Evolutionary conservation across 1,284 basidiomycete species (phyloP).

Genomic region (Marasmius sp.): DNA sequence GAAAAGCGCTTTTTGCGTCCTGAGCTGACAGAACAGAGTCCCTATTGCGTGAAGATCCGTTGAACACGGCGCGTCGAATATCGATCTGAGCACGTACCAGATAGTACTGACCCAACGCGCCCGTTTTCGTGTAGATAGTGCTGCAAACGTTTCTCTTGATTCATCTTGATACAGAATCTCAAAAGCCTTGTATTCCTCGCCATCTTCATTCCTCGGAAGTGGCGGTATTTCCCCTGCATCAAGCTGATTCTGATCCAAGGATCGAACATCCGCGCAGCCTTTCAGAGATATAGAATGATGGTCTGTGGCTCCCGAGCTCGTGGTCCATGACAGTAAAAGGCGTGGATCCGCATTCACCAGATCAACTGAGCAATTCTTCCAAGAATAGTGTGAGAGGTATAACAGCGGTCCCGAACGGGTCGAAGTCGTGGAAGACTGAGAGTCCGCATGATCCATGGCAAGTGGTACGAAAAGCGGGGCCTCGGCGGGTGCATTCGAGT

Average conservation of each 20-base stretch:
- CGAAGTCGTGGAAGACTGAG: constrained; percentile 3
- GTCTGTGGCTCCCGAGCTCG: constrained; percentile 41
- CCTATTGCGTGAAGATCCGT: constrained; percentile 36
- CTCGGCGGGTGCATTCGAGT: neutral
- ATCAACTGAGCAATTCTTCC: constrained; percentile 52
- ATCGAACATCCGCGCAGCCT: constrained; percentile 62
- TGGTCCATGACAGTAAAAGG: constrained; percentile 49
- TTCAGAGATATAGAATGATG: constrained; percentile 48
- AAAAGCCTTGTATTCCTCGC: constrained; percentile 51
- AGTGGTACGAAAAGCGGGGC: neutral
- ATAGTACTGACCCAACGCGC: constrained; percentile 71
- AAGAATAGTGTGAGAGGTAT: constrained; percentile 47
- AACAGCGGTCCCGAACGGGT: constrained; percentile 43
- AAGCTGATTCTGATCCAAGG: constrained; percentile 45
- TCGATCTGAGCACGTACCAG: constrained; percentile 45
- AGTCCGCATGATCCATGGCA: neutral
- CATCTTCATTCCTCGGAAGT: constrained; percentile 34
- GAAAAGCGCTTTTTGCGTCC: constrained; percentile 20
- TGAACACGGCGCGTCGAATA: constrained; percentile 5
- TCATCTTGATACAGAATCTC: constrained; percentile 59
- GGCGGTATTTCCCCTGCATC: constrained; percentile 39
- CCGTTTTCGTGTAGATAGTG: constrained; percentile 56
- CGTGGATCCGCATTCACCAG: constrained; percentile 39
- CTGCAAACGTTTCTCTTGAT: constrained; percentile 59
- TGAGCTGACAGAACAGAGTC: constrained; percentile 53